phyloP scores from a whole-genome alignment of 768 basidiomycete genomes.

The Chlorophyllum brunneum region DNA sequence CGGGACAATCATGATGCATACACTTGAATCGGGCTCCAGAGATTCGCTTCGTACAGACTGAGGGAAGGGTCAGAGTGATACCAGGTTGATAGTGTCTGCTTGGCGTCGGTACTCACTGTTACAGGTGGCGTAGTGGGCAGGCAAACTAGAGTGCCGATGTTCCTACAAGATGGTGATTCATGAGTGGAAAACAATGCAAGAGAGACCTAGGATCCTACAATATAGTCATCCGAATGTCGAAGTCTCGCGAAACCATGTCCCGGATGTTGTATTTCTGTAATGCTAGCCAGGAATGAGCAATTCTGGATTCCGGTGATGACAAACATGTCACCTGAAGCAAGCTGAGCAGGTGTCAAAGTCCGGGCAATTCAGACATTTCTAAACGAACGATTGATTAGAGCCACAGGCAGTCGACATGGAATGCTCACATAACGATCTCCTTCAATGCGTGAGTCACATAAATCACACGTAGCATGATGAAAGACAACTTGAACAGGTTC shows the following conservation, averaged over 20 bases:
- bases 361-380: conserved; percentile 83
- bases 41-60: conserved; percentile 11
- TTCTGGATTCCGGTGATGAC: background rate
- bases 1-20: conserved; percentile 71
- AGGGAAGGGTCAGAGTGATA: background rate
- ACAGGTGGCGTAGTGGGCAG: conserved; percentile 57
- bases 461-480: conserved; percentile 70
- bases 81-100: background rate
- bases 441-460: conserved; percentile 68
- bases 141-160: conserved; percentile 13
- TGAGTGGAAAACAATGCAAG: background rate
- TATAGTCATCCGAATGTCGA: conserved; percentile 45
- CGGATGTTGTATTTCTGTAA: conserved; percentile 73
- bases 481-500: conserved; percentile 21
- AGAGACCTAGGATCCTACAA: conserved; percentile 37
- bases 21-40: conserved; percentile 42
- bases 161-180: conserved; percentile 19
- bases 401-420: conserved; percentile 1
- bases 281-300: conserved; percentile 32
- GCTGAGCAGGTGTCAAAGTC: conserved; percentile 75
- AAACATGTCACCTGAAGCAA: conserved; percentile 55
- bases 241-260: conserved; percentile 70
- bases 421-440: conserved; percentile 70
- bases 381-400: background rate
- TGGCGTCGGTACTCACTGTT: conserved; percentile 39